Base-by-base conservation (phyloP, 331 rosid species). In the Telfairia occidentalis region DNA sequence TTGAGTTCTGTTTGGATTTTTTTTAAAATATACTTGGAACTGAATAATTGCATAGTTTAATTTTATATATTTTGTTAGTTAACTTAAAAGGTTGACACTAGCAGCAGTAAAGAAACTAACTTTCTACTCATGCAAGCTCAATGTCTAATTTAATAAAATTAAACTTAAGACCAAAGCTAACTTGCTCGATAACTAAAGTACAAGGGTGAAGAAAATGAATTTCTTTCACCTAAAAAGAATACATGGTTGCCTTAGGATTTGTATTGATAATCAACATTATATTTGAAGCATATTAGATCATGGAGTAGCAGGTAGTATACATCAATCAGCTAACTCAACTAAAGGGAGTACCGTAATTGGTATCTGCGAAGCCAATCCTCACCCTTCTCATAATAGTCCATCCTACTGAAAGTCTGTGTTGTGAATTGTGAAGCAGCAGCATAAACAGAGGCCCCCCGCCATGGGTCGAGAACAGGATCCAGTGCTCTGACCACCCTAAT, bases 381-480 rank as follows among this genome's bases (percentile, higher is more conserved):
- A 49, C 97, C 97, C 73, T 90, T 86, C 81, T 89, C 97, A 73
- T 85, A 78, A 81, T 91, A 95, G 76, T 95, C 97, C 85, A 64
- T 61, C 84, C 76, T 90, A 46, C 85, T 88, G 81, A 90, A 94
- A 76, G 97, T 91, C 77, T 91, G 98, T 32, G 96, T 78, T 11
- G 80, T 82, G 78, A 94, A 94, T 43, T 76, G 78, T 24, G 96
- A 71, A 42, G 82, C 69, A 57, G 96, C 84, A 10, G 98, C 98
- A 67, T 83, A 94, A 13, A 82, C 85, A 49, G 98, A 81, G 43
- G 97, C 98, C 3, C 98, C 97, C 3, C 96, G 91, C 98, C 98
- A 91, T 34, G 98, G 97, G 37, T 94, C 98, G 79, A 91, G 83
- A 66, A 85, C 84, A 1, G 98, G 96, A 81, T 91, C 97, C 83